A percentile compares a stretch with the other conserved stretches of the same genome.
phyloP scores from a whole-genome alignment of 2,329 filamentous ascomycete genomes.

The Epichloe gansuensis region DNA sequence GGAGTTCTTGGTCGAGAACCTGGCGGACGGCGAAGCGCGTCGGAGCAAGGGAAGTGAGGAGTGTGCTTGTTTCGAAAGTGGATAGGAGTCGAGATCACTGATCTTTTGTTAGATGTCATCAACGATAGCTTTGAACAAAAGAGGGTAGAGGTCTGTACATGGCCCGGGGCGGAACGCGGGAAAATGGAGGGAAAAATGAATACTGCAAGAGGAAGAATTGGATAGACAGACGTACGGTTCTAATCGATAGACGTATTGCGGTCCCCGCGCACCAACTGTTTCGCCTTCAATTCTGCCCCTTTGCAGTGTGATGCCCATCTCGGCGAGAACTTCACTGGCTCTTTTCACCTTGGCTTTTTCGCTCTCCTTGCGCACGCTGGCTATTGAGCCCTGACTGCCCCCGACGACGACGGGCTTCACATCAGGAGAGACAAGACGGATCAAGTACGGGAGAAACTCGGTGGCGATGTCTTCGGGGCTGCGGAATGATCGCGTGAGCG shows the following conservation, averaged over 20 bases:
- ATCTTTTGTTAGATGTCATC: background rate
- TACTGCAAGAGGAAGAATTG: background rate
- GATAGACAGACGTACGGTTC: constrained; percentile 62
- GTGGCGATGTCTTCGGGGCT: constrained; percentile 65
- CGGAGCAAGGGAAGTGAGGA: constrained; percentile 49
- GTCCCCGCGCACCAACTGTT: constrained; percentile 43
- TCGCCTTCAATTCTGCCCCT: constrained; percentile 67
- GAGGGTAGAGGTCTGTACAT: constrained; percentile 6
- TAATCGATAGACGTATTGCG: constrained; percentile 81
- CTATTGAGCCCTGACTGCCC: constrained; percentile 52
- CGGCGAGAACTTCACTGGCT: constrained; percentile 72
- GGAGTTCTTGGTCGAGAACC: constrained; percentile 83
- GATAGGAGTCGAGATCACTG: constrained; percentile 66
- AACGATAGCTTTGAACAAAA: background rate
- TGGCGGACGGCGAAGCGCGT: constrained; percentile 89
- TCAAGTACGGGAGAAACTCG: constrained; percentile 75
- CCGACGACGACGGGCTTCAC: constrained; percentile 83
- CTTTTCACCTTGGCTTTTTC: constrained; percentile 73
- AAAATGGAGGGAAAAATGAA: too few species aligned
- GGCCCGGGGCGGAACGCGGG: background rate
- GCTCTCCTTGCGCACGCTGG: constrained; percentile 75
- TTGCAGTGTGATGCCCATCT: constrained; percentile 70
- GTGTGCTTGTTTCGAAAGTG: constrained; percentile 56
- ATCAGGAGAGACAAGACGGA: constrained; percentile 74
- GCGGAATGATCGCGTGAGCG: constrained; percentile 65